phyloP scores from a whole-genome alignment of 2,329 filamentous ascomycete species.

The Calcarisporium arbuscula region DNA sequence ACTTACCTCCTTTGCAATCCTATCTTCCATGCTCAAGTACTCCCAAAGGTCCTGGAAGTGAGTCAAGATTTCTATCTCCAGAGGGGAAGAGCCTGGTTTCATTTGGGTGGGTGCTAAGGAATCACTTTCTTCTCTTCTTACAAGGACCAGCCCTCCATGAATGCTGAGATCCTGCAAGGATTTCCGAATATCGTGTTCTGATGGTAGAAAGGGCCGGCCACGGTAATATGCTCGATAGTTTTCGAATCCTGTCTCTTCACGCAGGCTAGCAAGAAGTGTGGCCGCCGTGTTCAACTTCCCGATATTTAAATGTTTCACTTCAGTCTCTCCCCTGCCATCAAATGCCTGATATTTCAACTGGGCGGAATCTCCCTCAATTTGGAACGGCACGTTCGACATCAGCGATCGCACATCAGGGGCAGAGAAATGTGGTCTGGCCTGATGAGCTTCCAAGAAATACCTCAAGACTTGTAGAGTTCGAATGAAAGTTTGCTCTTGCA shows the following conservation, averaged over 20 bases:
- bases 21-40: conserved; percentile 68
- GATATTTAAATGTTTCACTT: conserved; percentile 57
- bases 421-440: conserved; percentile 53
- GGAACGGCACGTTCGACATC: conserved; percentile 43
- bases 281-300: conserved; percentile 65
- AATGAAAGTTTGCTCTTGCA: conserved; percentile 54
- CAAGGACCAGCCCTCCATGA: conserved; percentile 57
- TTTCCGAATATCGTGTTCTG: conserved; percentile 50
- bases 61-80: conserved; percentile 73
- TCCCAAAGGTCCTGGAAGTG: conserved; percentile 82
- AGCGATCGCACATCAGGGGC: conserved; percentile 50
- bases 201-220: conserved; percentile 59
- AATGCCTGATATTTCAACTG: conserved; percentile 71
- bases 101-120: conserved; percentile 36
- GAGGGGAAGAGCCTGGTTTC: conserved; percentile 46
- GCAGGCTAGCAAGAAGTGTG: conserved; percentile 61
- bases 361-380: conserved; percentile 56
- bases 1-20: conserved; percentile 58
- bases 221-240: conserved; percentile 69
- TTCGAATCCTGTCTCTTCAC: conserved; percentile 65
- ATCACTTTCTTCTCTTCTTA: conserved; percentile 51
- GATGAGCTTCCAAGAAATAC: conserved; percentile 60
- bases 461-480: conserved; percentile 63
- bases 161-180: conserved; percentile 65
- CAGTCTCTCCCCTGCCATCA: conserved; percentile 52